Base-by-base conservation (phyloP, 192 early-diverging fungal genomes). In the Umbelopsis vinacea region DNA sequence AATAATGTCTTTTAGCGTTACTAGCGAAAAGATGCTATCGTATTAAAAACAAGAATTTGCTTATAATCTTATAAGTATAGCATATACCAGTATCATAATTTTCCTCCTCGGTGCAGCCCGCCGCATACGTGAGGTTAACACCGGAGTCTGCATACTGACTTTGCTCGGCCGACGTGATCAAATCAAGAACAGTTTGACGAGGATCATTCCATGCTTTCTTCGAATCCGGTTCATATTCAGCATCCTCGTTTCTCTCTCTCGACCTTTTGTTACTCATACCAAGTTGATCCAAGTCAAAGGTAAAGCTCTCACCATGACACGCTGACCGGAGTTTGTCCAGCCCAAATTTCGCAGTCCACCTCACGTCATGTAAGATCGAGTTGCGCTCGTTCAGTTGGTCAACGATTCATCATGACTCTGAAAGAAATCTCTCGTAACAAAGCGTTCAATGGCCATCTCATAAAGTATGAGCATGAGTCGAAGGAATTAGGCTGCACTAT, bases 391-490 rank as follows among this genome's bases (percentile, higher is more conserved):
- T 48, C 48, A 12, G 11, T 43, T 22, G 6, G 23, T 12, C 22
- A 54, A 54, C 57, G 57, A 37, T n/a, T 17, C 57, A 63, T 63
- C 33, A 63, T 63, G 57, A 63, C 75, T 38, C 73, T 83, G 24
- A 76, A 69, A 38, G 70, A 81, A 72, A 74, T 92, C 47, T 89
- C 92, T 6, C 73, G 78, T 17, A 84, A 73, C 81, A 90, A 91
- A 55, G 85, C 85, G 78, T 91, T 88, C 79, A 85, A 77, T 43
- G 93, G 93, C 74, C 75, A 84, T 40, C 81, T 93, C 40, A 72
- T 82, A 70, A 95, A 95, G 79, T 95, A 91, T 72, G 55, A 85
- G 8, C 95, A 96, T 72, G 21, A 55, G 8, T 95, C 95, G 15
- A 46, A 73, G 2, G 73, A 80, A 21, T 83, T 90, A 4, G 73